Base-by-base conservation (phyloP, 2,329 filamentous ascomycete species). In the Fusarium succisae region DNA sequence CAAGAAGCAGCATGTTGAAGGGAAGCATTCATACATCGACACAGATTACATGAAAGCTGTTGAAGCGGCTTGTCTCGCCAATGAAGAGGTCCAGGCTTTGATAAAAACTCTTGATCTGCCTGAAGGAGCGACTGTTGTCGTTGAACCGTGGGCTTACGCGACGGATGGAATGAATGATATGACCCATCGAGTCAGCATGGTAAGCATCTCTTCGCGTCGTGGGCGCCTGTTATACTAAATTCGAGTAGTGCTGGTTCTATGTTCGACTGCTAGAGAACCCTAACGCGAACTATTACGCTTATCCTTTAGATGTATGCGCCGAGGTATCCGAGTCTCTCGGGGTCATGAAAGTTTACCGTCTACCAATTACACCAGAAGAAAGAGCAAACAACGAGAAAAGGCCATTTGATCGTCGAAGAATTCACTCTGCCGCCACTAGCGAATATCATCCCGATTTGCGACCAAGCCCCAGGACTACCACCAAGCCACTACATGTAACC, bases 71-170 rank as follows among this genome's bases (percentile, higher is more conserved):
- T 89, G 87, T 65, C 76, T 87, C 24, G 82, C 79, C 1, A 82
- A 89, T 48, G 39, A 72, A 0, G 62, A 77, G 22, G 83, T 90
- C 0, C 83, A 87, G 72, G 79, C 78, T 1, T 84, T 86, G 57
- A 84, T 88, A 26, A 56, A 77, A 5, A 76, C 75, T 3, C 78
- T 89, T 8, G 73, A 85, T 2, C 77, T 90, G 0, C 87, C 88
- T 0, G 70, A 80, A 10, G 84, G 81, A 3, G 82, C 85, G 0
- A 81, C 79, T 0, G 85, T 88, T 3, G 81, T 86, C 8, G 83
- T 88, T 43, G 88, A 90, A 72, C 83, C 88, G 0, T 90, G 88
- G 88, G 84, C 87, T 4, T 90, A 90, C 77, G 87, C 83, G 0
- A 85, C 86, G 0, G 87, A 90, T 76, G 87, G 87, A 0, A 84